Conservation (phyloP, 1,284 basidiomycete genomes). For the Thecaphora thlaspeos region DNA sequence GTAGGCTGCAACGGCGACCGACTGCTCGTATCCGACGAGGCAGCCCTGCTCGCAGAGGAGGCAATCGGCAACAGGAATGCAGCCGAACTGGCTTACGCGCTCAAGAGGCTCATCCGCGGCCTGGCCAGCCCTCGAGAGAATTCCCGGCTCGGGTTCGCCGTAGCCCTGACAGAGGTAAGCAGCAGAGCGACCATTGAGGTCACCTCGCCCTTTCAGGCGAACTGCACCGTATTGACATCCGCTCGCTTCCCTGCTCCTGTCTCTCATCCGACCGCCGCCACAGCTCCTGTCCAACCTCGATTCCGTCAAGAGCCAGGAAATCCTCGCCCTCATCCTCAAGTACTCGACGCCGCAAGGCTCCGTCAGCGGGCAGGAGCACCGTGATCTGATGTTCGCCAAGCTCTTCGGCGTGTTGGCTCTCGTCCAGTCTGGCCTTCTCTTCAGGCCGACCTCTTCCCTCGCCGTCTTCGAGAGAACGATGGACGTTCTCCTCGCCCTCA, state of each 20-base stretch:
- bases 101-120: slow-evolving; percentile 62
- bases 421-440: slow-evolving; percentile 63
- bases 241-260: background rate
- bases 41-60: slow-evolving; percentile 59
- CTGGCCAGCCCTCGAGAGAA: slow-evolving; percentile 88
- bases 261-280: too few species aligned
- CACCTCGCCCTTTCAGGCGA: too few species aligned
- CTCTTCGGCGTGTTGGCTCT: slow-evolving; percentile 76
- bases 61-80: slow-evolving; percentile 64
- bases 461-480: slow-evolving; percentile 69
- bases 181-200: too few species aligned
- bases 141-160: slow-evolving; percentile 89
- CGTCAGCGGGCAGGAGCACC: slow-evolving; percentile 82
- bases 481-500: slow-evolving; percentile 69
- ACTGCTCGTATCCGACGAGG: slow-evolving; percentile 13
- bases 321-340: slow-evolving; percentile 46
- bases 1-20: slow-evolving; percentile 46
- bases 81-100: slow-evolving; percentile 61
- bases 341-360: slow-evolving; percentile 37
- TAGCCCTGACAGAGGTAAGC: slow-evolving; percentile 87
- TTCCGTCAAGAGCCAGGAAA: slow-evolving; percentile 68
- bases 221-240: too few species aligned
- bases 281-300: slow-evolving; percentile 76
- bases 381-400: slow-evolving; percentile 86
- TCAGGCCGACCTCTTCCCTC: slow-evolving; percentile 65